phyloP scores from a whole-genome alignment of 1,139 yeast species.

The Yamadazyma membranifaciens region DNA sequence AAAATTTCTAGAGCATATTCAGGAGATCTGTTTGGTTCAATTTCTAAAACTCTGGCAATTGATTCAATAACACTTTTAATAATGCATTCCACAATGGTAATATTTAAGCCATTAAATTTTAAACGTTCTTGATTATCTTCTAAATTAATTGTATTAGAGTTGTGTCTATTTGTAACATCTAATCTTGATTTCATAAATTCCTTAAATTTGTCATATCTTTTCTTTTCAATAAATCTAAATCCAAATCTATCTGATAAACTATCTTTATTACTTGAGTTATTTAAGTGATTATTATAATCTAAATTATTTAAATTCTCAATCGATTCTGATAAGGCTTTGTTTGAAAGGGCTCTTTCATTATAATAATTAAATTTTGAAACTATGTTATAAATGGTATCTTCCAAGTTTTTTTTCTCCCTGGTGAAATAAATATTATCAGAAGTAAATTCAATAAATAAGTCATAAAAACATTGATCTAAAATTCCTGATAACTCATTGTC shows the following conservation, averaged over 20 bases:
- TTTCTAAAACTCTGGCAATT: conserved; percentile 72
- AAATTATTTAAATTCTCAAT: conserved; percentile 36
- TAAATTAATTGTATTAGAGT: conserved; percentile 22
- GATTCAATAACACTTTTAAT: conserved; percentile 77
- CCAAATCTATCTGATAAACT: conserved; percentile 26
- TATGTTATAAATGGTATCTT: conserved; percentile 53
- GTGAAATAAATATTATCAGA: conserved; percentile 69
- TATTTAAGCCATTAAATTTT: conserved; percentile 33
- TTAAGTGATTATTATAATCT: conserved; percentile 17
- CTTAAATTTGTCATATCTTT: conserved; percentile 40
- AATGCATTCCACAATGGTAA: conserved; percentile 58
- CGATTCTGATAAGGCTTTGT: conserved; percentile 45
- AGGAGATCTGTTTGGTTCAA: conserved; percentile 63
- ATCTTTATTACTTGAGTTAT: conserved; percentile 13
- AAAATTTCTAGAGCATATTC: conserved; percentile 66
- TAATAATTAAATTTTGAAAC: conserved; percentile 51
- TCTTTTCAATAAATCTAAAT: conserved; percentile 39
- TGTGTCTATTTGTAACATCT: conserved; percentile 23
- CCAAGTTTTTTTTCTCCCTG: conserved; percentile 69
- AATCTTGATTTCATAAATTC: conserved; percentile 39
- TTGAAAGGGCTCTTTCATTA: conserved; percentile 51
- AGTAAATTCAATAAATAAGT: conserved; percentile 69
- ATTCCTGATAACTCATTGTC: conserved; percentile 49
- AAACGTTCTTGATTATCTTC: conserved; percentile 23
- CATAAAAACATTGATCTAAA: conserved; percentile 71